Conservation (phyloP, 192 early-diverging fungal species). For the Pilobolus umbonatus region DNA sequence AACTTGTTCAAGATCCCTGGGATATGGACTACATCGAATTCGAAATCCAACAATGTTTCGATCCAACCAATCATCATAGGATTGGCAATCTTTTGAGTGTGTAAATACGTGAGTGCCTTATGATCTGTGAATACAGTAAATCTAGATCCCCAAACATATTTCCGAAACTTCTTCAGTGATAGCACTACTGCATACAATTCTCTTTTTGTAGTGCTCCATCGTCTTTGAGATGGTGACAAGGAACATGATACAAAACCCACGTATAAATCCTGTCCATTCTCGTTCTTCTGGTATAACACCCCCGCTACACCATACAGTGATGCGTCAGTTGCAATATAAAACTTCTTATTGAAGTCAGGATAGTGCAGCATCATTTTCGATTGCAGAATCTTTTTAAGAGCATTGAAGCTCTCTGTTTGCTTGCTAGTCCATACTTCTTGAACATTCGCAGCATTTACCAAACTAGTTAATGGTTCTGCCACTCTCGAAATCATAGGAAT, state of each 20-base stretch:
- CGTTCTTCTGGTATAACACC: constrained; percentile 23
- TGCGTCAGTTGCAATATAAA: background rate
- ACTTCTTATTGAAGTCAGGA: background rate
- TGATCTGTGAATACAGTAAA: constrained; percentile 38
- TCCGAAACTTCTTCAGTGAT: constrained; percentile 16
- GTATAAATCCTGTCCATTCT: constrained; percentile 7
- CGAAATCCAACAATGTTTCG: constrained; percentile 89
- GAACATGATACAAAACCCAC: constrained; percentile 32
- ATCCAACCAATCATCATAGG: constrained; percentile 82
- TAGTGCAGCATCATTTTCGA: background rate
- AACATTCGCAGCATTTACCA: background rate
- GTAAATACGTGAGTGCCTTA: constrained; percentile 28
- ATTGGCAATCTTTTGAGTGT: constrained; percentile 42
- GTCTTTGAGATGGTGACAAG: constrained; percentile 19
- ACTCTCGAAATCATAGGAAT: background rate
- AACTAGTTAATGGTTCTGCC: background rate
- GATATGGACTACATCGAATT: constrained; percentile 44
- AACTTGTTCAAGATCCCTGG: background rate
- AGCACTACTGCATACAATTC: constrained; percentile 21
- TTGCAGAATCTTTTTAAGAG: background rate
- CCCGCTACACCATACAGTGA: constrained; percentile 13
- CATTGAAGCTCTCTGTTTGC: background rate
- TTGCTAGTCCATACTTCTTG: background rate
- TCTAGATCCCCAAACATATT: constrained; percentile 28
- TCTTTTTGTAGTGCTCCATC: constrained; percentile 30